Conservation (phyloP, 2,329 filamentous ascomycete species). For the Xylaria sp. region DNA sequence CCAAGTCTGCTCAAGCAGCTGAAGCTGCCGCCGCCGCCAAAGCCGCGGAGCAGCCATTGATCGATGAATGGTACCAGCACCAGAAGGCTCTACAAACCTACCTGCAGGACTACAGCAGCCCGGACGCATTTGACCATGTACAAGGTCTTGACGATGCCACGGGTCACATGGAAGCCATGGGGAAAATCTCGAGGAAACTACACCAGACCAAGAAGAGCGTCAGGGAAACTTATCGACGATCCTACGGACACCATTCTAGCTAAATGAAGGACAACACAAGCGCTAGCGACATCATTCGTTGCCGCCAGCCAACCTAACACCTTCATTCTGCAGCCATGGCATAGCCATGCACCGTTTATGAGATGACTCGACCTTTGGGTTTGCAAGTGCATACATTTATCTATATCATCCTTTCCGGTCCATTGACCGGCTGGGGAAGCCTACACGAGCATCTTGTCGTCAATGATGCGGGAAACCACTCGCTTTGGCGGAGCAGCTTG, state of each 20-base stretch:
- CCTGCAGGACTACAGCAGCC: slow-evolving; percentile 60
- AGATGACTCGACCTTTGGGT: slow-evolving; percentile 35
- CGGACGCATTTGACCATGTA: slow-evolving; percentile 63
- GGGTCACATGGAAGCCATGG: slow-evolving; percentile 62
- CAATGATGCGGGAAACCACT: slow-evolving; percentile 18
- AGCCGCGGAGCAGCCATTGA: slow-evolving; percentile 55
- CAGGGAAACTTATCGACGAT: slow-evolving; percentile 50
- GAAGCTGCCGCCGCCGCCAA: slow-evolving; percentile 49
- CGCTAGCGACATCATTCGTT: neutral
- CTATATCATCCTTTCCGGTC: slow-evolving; percentile 14
- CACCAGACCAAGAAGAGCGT: slow-evolving; percentile 49
- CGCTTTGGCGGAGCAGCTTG: slow-evolving; percentile 27
- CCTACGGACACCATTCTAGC: slow-evolving; percentile 52
- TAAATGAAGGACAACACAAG: slow-evolving; percentile 50
- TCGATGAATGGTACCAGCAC: slow-evolving; percentile 69
- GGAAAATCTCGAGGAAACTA: slow-evolving; percentile 59
- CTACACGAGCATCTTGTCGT: slow-evolving; percentile 26
- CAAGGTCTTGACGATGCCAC: slow-evolving; percentile 64
- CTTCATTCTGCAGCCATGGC: slow-evolving; percentile 28
- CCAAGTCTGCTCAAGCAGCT: slow-evolving; percentile 53
- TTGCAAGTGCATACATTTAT: slow-evolving; percentile 47
- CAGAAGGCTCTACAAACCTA: slow-evolving; percentile 71
- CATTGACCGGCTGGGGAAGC: slow-evolving; percentile 25
- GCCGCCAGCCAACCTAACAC: slow-evolving; percentile 23
- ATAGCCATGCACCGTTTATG: slow-evolving; percentile 35